Conservation (phyloP, 768 basidiomycete genomes). For the Amyloporia xantha region DNA sequence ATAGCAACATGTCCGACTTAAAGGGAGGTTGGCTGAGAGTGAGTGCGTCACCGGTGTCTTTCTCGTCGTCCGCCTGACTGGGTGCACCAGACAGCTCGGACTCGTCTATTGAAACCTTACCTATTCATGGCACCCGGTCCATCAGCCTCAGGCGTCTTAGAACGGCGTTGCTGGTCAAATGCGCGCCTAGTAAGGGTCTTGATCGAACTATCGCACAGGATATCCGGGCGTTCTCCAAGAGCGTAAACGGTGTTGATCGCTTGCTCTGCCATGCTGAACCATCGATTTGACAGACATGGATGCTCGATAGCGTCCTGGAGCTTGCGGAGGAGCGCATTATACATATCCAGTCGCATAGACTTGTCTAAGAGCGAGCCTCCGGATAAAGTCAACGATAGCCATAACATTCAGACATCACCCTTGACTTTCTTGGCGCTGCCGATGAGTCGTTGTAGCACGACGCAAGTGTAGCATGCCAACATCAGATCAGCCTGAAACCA, state of each 20-base stretch:
- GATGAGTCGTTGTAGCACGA: constrained; percentile 85
- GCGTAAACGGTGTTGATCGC: constrained; percentile 94
- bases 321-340: constrained; percentile 76
- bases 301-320: constrained; percentile 76
- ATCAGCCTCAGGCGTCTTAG: constrained; percentile 17
- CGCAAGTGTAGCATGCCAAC: constrained; percentile 88
- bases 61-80: constrained; percentile 13
- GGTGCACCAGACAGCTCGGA: constrained; percentile 3
- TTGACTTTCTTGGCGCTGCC: constrained; percentile 98
- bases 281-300: constrained; percentile 83
- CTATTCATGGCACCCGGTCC: constrained; percentile 51
- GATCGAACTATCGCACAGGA: constrained; percentile 73
- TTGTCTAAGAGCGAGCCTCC: constrained; percentile 85
- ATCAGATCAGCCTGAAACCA: constrained; percentile 68
- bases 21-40: constrained; percentile 91
- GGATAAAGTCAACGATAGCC: too few species aligned
- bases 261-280: constrained; percentile 97
- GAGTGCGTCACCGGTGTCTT: constrained; percentile 76
- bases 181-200: constrained; percentile 72
- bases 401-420: too few species aligned
- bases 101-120: constrained; percentile 38
- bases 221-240: constrained; percentile 89
- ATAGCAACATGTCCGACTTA: constrained; percentile 95
- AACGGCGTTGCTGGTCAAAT: constrained; percentile 38
- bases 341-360: constrained; percentile 80